These are phyloP conservation scores for Sporobolomyces roseus DNA, from an alignment of 768 basidiomycete species.

Conservation along the genomic window DNA sequence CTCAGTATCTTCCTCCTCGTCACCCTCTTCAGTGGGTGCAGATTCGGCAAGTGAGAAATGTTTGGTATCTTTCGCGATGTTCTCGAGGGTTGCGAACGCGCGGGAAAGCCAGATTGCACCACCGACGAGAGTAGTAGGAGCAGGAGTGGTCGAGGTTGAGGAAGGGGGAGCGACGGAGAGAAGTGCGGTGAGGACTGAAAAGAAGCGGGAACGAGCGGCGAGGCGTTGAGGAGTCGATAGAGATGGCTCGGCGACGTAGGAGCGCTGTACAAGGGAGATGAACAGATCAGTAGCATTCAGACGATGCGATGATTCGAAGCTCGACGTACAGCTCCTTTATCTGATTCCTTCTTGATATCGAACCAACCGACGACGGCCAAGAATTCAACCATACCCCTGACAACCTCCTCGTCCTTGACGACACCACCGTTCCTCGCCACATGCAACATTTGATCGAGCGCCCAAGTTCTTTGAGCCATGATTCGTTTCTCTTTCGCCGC, in stretches of 20 bases:
- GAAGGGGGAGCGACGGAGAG: background rate
- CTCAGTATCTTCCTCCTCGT: conserved; percentile 45
- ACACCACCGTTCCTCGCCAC: conserved; percentile 58
- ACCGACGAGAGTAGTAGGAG: background rate
- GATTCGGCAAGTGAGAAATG: conserved; percentile 35
- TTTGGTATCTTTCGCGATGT: conserved; percentile 38
- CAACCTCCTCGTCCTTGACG: conserved; percentile 73
- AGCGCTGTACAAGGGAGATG: conserved; percentile 55
- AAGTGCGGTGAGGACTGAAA: conserved; percentile 56
- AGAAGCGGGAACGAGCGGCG: conserved; percentile 65
- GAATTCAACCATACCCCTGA: conserved; percentile 72
- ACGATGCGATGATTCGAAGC: background rate
- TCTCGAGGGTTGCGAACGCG: conserved; percentile 35
- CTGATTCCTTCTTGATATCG: conserved; percentile 65
- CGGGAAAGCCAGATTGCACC: conserved; percentile 37
- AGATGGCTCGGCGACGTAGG: conserved; percentile 59
- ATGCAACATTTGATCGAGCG: conserved; percentile 77
- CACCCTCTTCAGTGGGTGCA: background rate
- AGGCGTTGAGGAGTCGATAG: conserved; percentile 69
- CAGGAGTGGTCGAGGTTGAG: background rate
- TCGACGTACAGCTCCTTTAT: conserved; percentile 54
- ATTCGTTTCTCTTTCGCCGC: conserved; percentile 43
- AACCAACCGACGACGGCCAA: conserved; percentile 77
- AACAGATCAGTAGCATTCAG: background rate
- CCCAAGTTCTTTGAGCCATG: conserved; percentile 64